Percentiles rank a stretch among this genome's conserved stretches.
Evolutionary conservation across 2,329 filamentous ascomycete genomes (phyloP).

Genomic region (Aspergillus chevalieri): DNA sequence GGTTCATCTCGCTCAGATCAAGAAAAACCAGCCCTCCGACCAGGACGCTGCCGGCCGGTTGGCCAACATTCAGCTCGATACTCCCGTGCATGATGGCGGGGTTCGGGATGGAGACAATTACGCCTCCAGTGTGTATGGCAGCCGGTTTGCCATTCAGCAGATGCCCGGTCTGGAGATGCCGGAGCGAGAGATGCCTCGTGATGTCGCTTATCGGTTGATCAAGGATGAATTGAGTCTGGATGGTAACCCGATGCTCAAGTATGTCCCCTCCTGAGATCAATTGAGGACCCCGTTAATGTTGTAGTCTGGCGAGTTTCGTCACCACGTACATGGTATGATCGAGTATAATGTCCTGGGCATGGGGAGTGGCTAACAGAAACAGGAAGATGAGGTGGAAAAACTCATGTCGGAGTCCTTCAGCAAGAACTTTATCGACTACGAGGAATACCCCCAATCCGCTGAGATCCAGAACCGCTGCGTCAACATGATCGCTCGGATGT

Average conservation of each 20-base stretch:
- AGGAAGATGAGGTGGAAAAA: conserved; percentile 92
- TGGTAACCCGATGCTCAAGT: conserved; percentile 75
- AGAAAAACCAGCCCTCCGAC: neutral
- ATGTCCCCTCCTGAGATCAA: conserved; percentile 4
- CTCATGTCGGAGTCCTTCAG: conserved; percentile 88
- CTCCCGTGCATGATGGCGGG: conserved; percentile 19
- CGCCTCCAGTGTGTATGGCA: conserved; percentile 81
- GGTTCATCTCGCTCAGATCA: neutral
- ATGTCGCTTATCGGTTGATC: conserved; percentile 95
- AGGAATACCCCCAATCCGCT: conserved; percentile 73
- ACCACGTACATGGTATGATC: conserved; percentile 83
- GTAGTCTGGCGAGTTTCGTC: conserved; percentile 81
- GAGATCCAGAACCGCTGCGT: conserved; percentile 90
- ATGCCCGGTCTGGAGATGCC: conserved; percentile 82
- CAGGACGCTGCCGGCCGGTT: conserved; percentile 29
- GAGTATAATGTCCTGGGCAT: neutral
- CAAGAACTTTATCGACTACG: conserved; percentile 93
- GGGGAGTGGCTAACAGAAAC: conserved; percentile 3
- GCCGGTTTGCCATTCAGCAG: conserved; percentile 71
- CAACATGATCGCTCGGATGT: conserved; percentile 82
- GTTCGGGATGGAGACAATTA: conserved; percentile 38
- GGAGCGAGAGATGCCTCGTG: conserved; percentile 79
- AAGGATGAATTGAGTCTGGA: conserved; percentile 89
- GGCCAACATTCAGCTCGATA: conserved; percentile 42
- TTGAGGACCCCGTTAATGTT: neutral